Percentiles rank a stretch among this genome's conserved stretches.
Evolutionary conservation across 2,329 filamentous ascomycete species (phyloP).

Genomic region (Orbilia quercus): DNA sequence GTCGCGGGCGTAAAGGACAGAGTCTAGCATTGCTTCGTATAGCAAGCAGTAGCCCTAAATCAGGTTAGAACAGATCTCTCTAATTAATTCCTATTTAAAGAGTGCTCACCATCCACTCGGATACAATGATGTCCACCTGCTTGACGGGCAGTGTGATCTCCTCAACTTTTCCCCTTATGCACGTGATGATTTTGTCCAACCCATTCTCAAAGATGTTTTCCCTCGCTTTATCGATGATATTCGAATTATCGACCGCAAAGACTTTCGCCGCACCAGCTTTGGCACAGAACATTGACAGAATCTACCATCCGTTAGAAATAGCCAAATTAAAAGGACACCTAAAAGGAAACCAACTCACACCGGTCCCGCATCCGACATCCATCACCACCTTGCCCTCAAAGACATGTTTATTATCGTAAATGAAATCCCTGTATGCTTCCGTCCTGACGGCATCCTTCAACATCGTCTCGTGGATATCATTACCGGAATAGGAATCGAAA

Average conservation of each 20-base stretch:
- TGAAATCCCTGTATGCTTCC: constrained; percentile 92
- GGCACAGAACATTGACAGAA: constrained; percentile 93
- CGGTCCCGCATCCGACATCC: constrained; percentile 86
- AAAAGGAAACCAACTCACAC: constrained; percentile 64
- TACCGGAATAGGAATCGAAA: constrained; percentile 75
- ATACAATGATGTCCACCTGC: constrained; percentile 92
- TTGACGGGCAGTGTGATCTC: constrained; percentile 81
- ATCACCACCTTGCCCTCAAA: constrained; percentile 86
- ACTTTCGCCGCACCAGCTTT: constrained; percentile 87
- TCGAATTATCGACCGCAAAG: constrained; percentile 90
- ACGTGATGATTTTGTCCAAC: constrained; percentile 78
- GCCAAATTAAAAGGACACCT: neutral
- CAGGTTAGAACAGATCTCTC: neutral
- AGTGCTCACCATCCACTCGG: constrained; percentile 83
- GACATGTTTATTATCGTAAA: constrained; percentile 88
- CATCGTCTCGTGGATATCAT: constrained; percentile 96
- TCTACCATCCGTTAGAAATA: constrained; percentile 62
- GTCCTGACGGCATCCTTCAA: constrained; percentile 89
- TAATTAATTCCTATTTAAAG: neutral
- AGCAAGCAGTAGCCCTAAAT: constrained; percentile 80
- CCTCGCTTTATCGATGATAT: constrained; percentile 85
- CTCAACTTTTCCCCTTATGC: constrained; percentile 86
- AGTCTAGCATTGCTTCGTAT: constrained; percentile 96
- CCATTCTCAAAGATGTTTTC: constrained; percentile 87
- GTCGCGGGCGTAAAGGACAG: constrained; percentile 87